phyloP scores from a whole-genome alignment of 768 basidiomycete genomes.

The Phanerodontia chrysosporium region DNA sequence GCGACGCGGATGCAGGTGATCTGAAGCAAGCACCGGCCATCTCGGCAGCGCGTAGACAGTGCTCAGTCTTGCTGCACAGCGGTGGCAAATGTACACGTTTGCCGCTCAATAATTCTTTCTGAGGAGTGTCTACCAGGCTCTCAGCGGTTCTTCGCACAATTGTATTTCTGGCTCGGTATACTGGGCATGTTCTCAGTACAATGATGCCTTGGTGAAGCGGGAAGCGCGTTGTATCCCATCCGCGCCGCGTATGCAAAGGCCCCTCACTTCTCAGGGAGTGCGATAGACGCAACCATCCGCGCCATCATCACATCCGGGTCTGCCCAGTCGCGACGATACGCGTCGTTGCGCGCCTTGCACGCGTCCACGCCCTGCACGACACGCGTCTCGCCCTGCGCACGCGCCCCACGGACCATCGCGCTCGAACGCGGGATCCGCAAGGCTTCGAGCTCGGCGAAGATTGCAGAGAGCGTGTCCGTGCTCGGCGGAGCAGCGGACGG shows the following conservation, averaged over 20 bases:
- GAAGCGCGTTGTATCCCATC: too few relatives aligned
- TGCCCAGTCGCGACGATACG: conserved; percentile 16
- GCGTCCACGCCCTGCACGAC: conserved; percentile 30
- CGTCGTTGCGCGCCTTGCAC: conserved; percentile 28
- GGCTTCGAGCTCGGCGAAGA: conserved; percentile 33
- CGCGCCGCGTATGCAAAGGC: not conserved
- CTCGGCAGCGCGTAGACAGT: too few relatives aligned
- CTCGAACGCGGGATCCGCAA: conserved; percentile 33
- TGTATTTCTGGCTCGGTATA: too few relatives aligned
- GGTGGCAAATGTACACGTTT: too few relatives aligned
- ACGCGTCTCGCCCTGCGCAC: conserved; percentile 31
- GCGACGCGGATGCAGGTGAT: too few relatives aligned
- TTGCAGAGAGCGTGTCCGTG: conserved; percentile 22
- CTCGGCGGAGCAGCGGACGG: conserved; percentile 23
- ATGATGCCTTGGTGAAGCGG: too few relatives aligned
- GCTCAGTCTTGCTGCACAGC: too few relatives aligned
- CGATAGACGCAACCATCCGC: not conserved
- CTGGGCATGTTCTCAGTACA: too few relatives aligned
- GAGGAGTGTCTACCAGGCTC: too few relatives aligned
- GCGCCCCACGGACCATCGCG: conserved; percentile 32
- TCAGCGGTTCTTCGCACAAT: too few relatives aligned
- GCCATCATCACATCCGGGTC: conserved; percentile 2
- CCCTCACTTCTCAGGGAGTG: not conserved
- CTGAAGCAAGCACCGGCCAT: too few relatives aligned
- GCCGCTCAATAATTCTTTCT: too few relatives aligned